Percentiles rank a stretch among this genome's conserved stretches.
These are phyloP conservation scores for Lachancea fermentati DNA, from an alignment of 805 yeast species.

Conservation along the genomic window DNA sequence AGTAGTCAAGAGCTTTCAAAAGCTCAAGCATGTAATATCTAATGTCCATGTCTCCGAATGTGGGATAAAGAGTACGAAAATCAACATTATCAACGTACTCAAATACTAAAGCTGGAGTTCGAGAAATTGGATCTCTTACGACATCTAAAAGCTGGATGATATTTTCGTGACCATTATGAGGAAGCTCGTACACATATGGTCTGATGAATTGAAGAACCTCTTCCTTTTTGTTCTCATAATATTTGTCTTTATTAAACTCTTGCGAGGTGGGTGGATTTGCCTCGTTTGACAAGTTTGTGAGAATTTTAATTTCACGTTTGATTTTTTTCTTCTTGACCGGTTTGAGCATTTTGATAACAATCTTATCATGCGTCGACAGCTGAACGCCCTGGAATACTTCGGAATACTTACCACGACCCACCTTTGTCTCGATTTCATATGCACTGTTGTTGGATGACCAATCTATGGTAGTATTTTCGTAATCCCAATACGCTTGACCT, in stretches of 20 bases:
- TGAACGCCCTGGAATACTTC: constrained; percentile 88
- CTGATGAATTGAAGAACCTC: constrained; percentile 23
- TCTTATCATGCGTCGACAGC: constrained; percentile 52
- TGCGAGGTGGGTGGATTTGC: constrained; percentile 25
- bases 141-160: constrained; percentile 72
- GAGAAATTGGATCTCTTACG: constrained; percentile 72
- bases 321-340: constrained; percentile 92
- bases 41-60: constrained; percentile 67
- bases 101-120: constrained; percentile 82
- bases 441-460: constrained; percentile 54
- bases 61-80: constrained; percentile 75
- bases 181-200: constrained; percentile 24
- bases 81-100: constrained; percentile 81
- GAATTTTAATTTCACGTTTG: constrained; percentile 79
- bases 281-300: constrained; percentile 63
- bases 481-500: constrained; percentile 80
- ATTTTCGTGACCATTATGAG: constrained; percentile 49
- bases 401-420: constrained; percentile 93
- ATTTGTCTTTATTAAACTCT: constrained; percentile 21
- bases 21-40: constrained; percentile 79
- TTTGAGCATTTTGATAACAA: constrained; percentile 85
- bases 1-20: constrained; percentile 77
- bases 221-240: constrained; percentile 27
- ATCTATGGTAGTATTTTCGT: constrained; percentile 57
- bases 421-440: constrained; percentile 75